These are phyloP conservation scores for Eutrema japonicum DNA, from an alignment of 345 rosid genomes.

Conservation along the genomic window DNA sequence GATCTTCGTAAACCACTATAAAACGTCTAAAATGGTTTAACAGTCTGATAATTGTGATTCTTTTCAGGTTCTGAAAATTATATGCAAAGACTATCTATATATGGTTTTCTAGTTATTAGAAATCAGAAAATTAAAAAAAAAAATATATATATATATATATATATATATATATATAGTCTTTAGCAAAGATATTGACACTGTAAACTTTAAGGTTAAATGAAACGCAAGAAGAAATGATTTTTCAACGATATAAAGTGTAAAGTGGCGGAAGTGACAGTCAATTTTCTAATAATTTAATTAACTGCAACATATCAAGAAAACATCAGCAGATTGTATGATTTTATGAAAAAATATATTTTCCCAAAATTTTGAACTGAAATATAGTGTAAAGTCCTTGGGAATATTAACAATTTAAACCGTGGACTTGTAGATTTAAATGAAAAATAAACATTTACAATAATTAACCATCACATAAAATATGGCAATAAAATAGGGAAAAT, in stretches of 20 bases:
- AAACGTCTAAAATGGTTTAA: neutral
- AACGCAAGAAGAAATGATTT: neutral
- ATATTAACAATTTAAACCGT: neutral
- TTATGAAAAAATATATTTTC: neutral
- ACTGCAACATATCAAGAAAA: neutral
- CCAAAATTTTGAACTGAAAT: neutral
- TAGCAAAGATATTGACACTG: neutral
- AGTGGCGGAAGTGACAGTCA: slow-evolving; percentile 11
- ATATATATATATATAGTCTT: too few species aligned
- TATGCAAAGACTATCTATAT: too few species aligned
- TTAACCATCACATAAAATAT: slow-evolving; percentile 22
- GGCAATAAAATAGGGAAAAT: slow-evolving; percentile 1
- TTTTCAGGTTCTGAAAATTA: too few species aligned
- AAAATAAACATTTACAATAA: neutral
- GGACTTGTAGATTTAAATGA: neutral
- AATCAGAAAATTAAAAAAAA: too few species aligned
- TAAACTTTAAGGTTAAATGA: slow-evolving; percentile 2
- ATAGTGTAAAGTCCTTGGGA: neutral
- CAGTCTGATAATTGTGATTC: too few species aligned
- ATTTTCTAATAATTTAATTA: neutral
- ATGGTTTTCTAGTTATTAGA: too few species aligned
- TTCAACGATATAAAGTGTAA: neutral
- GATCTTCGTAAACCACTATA: neutral
- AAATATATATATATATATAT: too few species aligned
- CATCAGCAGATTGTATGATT: neutral